Percentiles rank a stretch among this genome's conserved stretches.
These are phyloP conservation scores for Sugiyamaella pinicola DNA, from an alignment of 1,139 yeast genomes.

Conservation along the genomic window DNA sequence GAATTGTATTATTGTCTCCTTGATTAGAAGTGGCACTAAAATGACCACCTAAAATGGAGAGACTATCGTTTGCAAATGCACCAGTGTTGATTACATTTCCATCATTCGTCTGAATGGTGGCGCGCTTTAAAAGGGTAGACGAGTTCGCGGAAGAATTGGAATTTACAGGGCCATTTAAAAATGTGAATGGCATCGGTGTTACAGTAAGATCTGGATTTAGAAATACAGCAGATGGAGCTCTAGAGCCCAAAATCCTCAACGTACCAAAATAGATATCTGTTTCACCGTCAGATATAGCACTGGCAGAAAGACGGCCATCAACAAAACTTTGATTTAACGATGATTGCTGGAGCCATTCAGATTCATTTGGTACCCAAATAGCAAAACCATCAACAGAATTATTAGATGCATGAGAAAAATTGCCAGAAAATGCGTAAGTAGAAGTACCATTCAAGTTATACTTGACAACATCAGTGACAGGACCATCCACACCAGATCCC, in stretches of 20 bases:
- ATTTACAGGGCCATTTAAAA: slow-evolving; percentile 39
- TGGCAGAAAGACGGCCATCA: slow-evolving; percentile 32
- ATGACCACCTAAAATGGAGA: slow-evolving; percentile 58
- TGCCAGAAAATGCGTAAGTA: slow-evolving; percentile 44
- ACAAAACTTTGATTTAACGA: slow-evolving; percentile 25
- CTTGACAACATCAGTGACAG: slow-evolving; percentile 33
- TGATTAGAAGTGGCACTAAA: slow-evolving; percentile 41
- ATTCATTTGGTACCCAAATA: slow-evolving; percentile 35
- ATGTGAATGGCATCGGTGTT: slow-evolving; percentile 38
- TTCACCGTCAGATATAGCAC: slow-evolving; percentile 20
- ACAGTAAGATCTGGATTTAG: slow-evolving; percentile 33
- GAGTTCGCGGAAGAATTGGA: slow-evolving; percentile 29
- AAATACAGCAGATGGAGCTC: slow-evolving; percentile 36
- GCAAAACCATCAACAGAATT: slow-evolving; percentile 32
- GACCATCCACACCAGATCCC: slow-evolving; percentile 37
- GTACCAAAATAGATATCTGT: slow-evolving; percentile 33
- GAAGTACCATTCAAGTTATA: slow-evolving; percentile 40
- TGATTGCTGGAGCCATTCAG: slow-evolving; percentile 36
- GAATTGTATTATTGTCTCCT: slow-evolving; percentile 26
- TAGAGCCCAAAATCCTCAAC: slow-evolving; percentile 29
- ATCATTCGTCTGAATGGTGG: slow-evolving; percentile 26
- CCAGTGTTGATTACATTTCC: slow-evolving; percentile 39
- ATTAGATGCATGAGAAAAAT: slow-evolving; percentile 32
- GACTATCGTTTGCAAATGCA: slow-evolving; percentile 51
- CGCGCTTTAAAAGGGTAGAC: slow-evolving; percentile 28